Evolutionary conservation across 257 asterid species (phyloP).

Genomic region (Hygrophila difformis): DNA sequence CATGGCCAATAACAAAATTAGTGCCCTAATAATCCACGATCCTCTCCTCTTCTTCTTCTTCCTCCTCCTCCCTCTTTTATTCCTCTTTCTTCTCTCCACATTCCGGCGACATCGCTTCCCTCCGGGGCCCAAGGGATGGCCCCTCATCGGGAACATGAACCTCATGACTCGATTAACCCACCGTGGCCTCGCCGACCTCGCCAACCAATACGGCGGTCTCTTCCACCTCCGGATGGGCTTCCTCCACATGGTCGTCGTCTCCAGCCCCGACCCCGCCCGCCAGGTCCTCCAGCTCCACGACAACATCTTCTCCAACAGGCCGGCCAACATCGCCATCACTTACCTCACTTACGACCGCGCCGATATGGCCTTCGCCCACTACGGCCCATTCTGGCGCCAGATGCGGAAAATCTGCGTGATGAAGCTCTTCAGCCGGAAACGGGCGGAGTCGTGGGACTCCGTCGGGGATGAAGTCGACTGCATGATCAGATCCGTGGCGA

Average conservation of each 20-base stretch:
- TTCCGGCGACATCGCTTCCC: constrained; percentile 48
- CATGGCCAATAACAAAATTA: no score
- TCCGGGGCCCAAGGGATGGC: constrained; percentile 84
- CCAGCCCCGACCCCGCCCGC: constrained; percentile 70
- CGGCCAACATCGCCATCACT: constrained; percentile 60
- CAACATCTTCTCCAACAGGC: constrained; percentile 82
- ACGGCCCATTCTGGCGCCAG: constrained; percentile 96
- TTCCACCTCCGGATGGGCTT: constrained; percentile 59
- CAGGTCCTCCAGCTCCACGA: constrained; percentile 80
- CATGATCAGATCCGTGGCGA: constrained; percentile 33
- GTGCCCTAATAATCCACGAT: no score
- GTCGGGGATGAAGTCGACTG: constrained; percentile 74
- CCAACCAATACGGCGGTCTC: constrained; percentile 73
- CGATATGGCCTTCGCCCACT: constrained; percentile 91
- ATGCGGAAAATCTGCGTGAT: constrained; percentile 85
- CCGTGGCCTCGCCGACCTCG: constrained; percentile 58
- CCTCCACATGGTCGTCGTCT: constrained; percentile 60
- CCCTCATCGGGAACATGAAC: constrained; percentile 71
- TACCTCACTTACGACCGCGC: constrained; percentile 78
- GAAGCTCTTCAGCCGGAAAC: constrained; percentile 76
- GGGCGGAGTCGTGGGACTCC: constrained; percentile 95
- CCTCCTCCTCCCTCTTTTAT: no score
- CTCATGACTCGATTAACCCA: constrained; percentile 63
- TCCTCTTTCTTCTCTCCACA: constrained; percentile 20
- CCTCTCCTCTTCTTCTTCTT: no score